Conservation (phyloP, 495 filamentous ascomycete species). For the Penicillium riverlandense region DNA sequence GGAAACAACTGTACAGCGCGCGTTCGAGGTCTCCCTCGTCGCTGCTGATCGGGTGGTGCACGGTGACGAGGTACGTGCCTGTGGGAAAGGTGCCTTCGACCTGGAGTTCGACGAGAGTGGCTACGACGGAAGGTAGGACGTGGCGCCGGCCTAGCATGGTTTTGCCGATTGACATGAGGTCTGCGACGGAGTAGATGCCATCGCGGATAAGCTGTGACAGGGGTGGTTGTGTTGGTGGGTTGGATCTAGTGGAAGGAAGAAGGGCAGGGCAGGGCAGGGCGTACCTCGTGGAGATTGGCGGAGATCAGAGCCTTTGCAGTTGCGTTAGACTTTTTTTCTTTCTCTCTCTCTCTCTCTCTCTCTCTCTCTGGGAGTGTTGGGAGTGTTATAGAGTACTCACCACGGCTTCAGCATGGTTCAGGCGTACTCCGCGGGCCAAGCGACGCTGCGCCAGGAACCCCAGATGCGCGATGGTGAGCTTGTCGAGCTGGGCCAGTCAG, state of each 20-base stretch:
- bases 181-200: constrained; percentile 85
- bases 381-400: constrained; percentile 39
- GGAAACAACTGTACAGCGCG: constrained; percentile 87
- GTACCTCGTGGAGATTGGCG: constrained; percentile 80
- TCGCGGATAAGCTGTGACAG: constrained; percentile 74
- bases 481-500: constrained; percentile 64
- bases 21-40: constrained; percentile 82
- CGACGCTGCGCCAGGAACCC: constrained; percentile 84
- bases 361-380: too few relatives aligned
- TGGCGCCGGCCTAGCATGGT: constrained; percentile 93
- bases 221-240: constrained; percentile 1
- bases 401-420: constrained; percentile 89
- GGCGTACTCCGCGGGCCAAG: constrained; percentile 77
- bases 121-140: constrained; percentile 74
- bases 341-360: too few relatives aligned
- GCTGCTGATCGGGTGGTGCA: constrained; percentile 80
- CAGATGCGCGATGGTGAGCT: constrained; percentile 87
- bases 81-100: constrained; percentile 89
- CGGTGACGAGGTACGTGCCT: constrained; percentile 92
- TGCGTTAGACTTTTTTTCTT: too few relatives aligned
- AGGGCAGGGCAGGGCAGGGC: constrained; percentile 2
- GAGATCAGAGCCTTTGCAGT: constrained; percentile 72
- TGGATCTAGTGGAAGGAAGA: background rate
- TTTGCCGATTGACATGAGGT: constrained; percentile 86
- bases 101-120: constrained; percentile 74